phyloP scores from a whole-genome alignment of 164 flowering plant genomes.

The Saururus chinensis region DNA sequence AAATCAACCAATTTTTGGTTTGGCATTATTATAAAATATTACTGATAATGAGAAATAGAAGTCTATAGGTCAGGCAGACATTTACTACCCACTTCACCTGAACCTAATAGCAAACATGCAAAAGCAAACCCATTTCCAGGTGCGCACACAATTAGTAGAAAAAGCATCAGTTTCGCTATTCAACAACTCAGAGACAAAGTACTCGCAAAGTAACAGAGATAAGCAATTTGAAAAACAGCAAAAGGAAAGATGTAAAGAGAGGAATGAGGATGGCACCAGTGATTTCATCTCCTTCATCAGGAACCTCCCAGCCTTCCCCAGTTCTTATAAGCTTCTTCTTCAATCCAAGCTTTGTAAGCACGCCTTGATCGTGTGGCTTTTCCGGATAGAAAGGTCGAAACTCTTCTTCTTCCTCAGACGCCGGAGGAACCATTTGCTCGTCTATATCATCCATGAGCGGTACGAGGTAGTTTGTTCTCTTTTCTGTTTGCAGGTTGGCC shows the following conservation, averaged over 20 bases:
- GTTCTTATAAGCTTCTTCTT: conserved; percentile 9
- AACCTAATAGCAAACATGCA: neutral
- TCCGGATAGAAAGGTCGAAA: conserved; percentile 17
- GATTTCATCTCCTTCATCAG: conserved; percentile 10
- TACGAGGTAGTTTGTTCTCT: too few species aligned
- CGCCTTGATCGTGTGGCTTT: conserved; percentile 12
- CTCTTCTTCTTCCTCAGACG: conserved; percentile 5
- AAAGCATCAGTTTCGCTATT: too few species aligned
- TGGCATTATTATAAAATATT: neutral
- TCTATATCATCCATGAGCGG: conserved; percentile 14
- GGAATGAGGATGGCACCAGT: conserved; percentile 1
- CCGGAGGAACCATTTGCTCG: conserved; percentile 7
- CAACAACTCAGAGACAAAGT: too few species aligned
- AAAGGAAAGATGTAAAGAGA: too few species aligned
- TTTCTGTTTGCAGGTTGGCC: too few species aligned
- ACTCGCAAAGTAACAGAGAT: too few species aligned
- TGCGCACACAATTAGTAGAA: too few species aligned
- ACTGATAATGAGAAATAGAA: neutral
- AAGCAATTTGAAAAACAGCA: too few species aligned
- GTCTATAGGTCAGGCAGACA: neutral
- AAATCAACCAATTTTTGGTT: neutral
- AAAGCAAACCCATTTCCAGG: neutral
- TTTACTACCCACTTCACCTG: neutral
- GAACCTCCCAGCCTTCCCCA: conserved; percentile 11
- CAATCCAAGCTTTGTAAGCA: conserved; percentile 12